Base-by-base conservation (phyloP, 257 asterid species). In the Mentha longifolia region DNA sequence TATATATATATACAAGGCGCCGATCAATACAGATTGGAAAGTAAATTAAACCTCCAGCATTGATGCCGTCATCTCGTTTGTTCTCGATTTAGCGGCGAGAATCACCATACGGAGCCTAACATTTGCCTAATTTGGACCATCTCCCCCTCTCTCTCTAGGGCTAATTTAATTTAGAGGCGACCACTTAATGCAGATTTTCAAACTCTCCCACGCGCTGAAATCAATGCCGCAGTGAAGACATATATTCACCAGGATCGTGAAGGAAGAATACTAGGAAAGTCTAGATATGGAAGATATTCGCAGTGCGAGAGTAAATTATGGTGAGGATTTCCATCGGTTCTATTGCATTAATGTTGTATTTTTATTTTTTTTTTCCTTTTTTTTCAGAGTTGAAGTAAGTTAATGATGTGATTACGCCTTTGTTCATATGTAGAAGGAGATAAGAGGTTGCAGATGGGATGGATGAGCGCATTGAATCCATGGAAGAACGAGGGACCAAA, bases 61-160 rank as follows among this genome's bases (percentile, higher is more conserved):
- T 59, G 71, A 81, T 51, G 50, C 55, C 68, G 58, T 74, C 82
- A 58, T 61, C 37, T 65, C 57, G 11, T 65, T 10, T 25, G 62
- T 75, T 76, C 78, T 61, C 47, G 74, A 42, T 75, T 39, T 70
- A 67, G 55, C 52, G 61, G 66, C 52, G 52, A 30, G 70, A 78
- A 65, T 42, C 41, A 72, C 70, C 63, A 41, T 71, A n/a, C 31
- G 6, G 6, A 30, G 31, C 45, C 68, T 61, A 51, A 8, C 58
- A 46, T 31, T 69, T 60, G 60, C 79, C 82, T 73, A 43, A 63
- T 61, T 55, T 73, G 77, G 73, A 54, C 78, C 76, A 54, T 71
- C 67, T 63, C 57, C 51, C 67, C 31, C 51, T 39, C 42, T 55
- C 25, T 61, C 64, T 74, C 56, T n/a, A n/a, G n/a, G n/a, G n/a